Conservation (phyloP, 2,329 filamentous ascomycete species). For the Elsinoe arachidis region DNA sequence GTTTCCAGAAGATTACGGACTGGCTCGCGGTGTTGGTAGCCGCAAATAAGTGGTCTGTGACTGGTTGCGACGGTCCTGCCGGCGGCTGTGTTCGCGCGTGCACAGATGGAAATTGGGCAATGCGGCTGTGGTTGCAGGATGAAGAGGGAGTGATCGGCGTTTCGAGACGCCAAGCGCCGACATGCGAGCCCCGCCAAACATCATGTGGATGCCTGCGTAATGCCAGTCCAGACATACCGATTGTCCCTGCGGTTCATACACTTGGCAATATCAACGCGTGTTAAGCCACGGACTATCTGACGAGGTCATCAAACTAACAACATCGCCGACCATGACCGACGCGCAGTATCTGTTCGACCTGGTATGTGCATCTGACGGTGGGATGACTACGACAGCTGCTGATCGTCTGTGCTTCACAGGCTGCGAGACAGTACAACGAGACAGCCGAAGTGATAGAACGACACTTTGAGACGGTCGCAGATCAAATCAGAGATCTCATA, state of each 20-base stretch:
- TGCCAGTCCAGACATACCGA: neutral
- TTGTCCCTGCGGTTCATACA: neutral
- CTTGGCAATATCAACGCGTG: conserved; percentile 3
- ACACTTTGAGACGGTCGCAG: conserved; percentile 68
- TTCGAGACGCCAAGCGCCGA: neutral
- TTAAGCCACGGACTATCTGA: neutral
- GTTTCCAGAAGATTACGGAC: conserved; percentile 3
- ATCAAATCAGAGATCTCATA: conserved; percentile 59
- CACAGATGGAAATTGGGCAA: conserved; percentile 1
- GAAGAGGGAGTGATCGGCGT: neutral
- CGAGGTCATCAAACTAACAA: neutral
- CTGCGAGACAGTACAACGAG: conserved; percentile 37
- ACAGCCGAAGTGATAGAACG: conserved; percentile 73
- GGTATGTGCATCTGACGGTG: conserved; percentile 1
- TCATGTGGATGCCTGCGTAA: conserved; percentile 2
- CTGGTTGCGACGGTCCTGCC: neutral
- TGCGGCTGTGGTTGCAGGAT: neutral
- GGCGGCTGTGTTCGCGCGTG: conserved; percentile 4
- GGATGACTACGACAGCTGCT: neutral
- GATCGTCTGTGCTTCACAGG: conserved; percentile 15
- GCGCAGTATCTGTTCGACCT: conserved; percentile 29
- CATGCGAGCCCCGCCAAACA: neutral
- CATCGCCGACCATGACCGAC: conserved; percentile 25
- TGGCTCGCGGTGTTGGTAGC: conserved; percentile 3
- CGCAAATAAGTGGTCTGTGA: conserved; percentile 1